Base-by-base conservation (phyloP, 2,329 filamentous ascomycete genomes). In the Trichophyton simii region DNA sequence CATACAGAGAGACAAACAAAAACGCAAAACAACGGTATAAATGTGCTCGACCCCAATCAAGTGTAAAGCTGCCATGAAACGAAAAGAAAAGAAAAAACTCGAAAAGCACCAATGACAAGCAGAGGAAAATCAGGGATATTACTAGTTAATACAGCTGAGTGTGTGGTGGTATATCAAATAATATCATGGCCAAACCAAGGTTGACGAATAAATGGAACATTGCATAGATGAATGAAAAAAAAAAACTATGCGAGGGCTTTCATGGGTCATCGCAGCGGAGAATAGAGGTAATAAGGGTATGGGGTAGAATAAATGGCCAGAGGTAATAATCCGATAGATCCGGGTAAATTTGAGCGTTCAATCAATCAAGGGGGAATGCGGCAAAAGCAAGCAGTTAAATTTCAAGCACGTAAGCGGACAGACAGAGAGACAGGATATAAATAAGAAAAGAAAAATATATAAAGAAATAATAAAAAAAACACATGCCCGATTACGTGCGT, bases 91-190 rank as follows among this genome's bases (percentile, higher is more conserved):
- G 18, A 9, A 25, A 20, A 6, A 48, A 20, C 3, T 13, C 20
- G 8, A 25, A 31, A 36, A 15, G 20, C 15, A 55, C 13, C 6
- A n/a, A 28, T 34, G 50, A 25, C 25, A 13, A 36, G 50, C 15
- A 15, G 15, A 54, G 8, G 11, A 13, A 18, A 52, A 28, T 52
- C 25, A 28, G 28, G 34, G 34, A 55, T 55, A 55, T 36, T 55
- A 55, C 50, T 55, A 55, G 50, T 36, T 36, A 55, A 15, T 55
- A 55, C 50, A 55, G 28, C 4, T n/a, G 25, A 18, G 28, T 34
- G 11, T 41, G 9, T 18, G 41, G 41, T 55, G 50, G 50, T 55
- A 55, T 55, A 55, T 8, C 84, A 87, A 44, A 1, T 84, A 0
- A 75, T 83, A 18, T 31, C 52, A 48, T 15, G 13, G 41, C 15